Conservation (phyloP, 495 filamentous ascomycete genomes). For the Penicillium atrosanguineum region DNA sequence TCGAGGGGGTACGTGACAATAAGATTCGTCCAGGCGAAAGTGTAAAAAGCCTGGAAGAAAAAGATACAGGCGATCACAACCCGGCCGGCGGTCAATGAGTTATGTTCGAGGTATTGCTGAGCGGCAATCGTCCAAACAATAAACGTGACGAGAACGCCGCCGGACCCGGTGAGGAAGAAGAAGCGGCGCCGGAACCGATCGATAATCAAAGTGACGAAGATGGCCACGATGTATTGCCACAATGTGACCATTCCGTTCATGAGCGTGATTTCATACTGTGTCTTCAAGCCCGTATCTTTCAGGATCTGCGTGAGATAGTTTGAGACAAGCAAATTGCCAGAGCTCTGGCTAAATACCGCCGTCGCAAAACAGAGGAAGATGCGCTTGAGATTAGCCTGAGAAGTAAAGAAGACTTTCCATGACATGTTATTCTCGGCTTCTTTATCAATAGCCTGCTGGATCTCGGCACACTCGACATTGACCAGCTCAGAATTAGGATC, state of each 20-base stretch:
- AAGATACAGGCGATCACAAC: slow-evolving; percentile 59
- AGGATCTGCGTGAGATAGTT: slow-evolving; percentile 57
- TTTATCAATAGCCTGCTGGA: slow-evolving; percentile 24
- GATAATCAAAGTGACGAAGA: slow-evolving; percentile 52
- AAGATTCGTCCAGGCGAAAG: slow-evolving; percentile 58
- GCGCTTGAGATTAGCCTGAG: slow-evolving; percentile 67
- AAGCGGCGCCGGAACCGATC: slow-evolving; percentile 57
- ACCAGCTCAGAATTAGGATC: slow-evolving; percentile 19
- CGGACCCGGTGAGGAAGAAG: slow-evolving; percentile 54
- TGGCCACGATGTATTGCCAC: slow-evolving; percentile 47
- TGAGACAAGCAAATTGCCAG: slow-evolving; percentile 62
- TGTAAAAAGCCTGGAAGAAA: slow-evolving; percentile 55
- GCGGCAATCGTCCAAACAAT: slow-evolving; percentile 55
- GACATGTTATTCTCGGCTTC: slow-evolving; percentile 29
- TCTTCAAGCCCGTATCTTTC: slow-evolving; percentile 52
- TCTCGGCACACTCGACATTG: slow-evolving; percentile 26
- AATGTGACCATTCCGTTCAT: slow-evolving; percentile 25
- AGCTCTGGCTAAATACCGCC: slow-evolving; percentile 64
- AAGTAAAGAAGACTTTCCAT: slow-evolving; percentile 59
- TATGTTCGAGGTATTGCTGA: slow-evolving; percentile 48
- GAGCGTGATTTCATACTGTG: slow-evolving; percentile 43
- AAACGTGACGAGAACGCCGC: slow-evolving; percentile 56
- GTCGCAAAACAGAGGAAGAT: slow-evolving; percentile 55
- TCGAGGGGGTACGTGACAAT: slow-evolving; percentile 62
- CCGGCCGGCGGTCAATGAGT: slow-evolving; percentile 46